These are phyloP conservation scores for Ascochyta pisi DNA, from an alignment of 2,329 filamentous ascomycete species.

Conservation along the genomic window DNA sequence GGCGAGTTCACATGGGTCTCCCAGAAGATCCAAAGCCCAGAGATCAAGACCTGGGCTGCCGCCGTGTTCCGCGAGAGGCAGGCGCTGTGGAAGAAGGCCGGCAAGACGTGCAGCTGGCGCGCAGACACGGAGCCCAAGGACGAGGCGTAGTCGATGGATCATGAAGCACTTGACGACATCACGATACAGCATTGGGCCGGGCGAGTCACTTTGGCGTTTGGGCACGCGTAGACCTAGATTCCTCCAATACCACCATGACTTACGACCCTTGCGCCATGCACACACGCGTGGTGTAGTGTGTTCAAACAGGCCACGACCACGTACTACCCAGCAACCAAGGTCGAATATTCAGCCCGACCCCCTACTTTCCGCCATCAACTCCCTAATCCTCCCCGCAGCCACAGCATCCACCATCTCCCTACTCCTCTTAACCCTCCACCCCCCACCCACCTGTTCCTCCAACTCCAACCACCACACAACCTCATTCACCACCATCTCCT, in stretches of 20 bases:
- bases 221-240: conserved; percentile 15
- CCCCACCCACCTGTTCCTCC: conserved; percentile 18
- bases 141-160: conserved; percentile 1
- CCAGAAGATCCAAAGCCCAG: conserved; percentile 72
- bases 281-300: no score
- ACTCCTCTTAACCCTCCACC: conserved; percentile 29
- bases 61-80: conserved; percentile 79
- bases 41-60: conserved; percentile 80
- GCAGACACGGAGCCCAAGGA: conserved; percentile 34
- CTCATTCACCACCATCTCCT: conserved; percentile 37
- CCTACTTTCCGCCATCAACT: conserved; percentile 20
- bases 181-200: conserved; percentile 11
- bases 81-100: conserved; percentile 67
- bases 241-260: not conserved
- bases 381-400: conserved; percentile 27
- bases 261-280: not conserved
- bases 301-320: no score
- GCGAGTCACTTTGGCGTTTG: conserved; percentile 5
- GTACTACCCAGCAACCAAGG: not conserved
- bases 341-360: not conserved
- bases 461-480: conserved; percentile 44
- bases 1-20: conserved; percentile 87
- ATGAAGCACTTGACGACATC: conserved; percentile 1
- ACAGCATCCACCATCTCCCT: conserved; percentile 44
- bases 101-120: conserved; percentile 44